Evolutionary conservation across 1,284 basidiomycete genomes (phyloP).

Genomic region (Cutaneotrichosporon sp.): DNA sequence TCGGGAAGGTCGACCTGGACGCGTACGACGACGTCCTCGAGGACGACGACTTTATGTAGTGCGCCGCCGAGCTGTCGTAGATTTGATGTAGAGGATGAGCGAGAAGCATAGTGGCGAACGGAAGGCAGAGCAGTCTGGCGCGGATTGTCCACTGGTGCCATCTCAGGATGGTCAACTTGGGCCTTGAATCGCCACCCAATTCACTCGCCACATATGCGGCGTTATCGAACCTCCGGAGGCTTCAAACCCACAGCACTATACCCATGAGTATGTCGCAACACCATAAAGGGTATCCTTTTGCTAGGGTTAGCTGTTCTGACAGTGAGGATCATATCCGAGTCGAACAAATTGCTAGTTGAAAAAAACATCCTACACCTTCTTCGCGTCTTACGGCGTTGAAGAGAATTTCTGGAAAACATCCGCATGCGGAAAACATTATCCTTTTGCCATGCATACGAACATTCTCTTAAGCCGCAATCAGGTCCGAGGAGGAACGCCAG

Average conservation of each 20-base stretch:
- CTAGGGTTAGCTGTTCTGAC: constrained; percentile 22
- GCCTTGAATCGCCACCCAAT: neutral
- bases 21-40: constrained; percentile 82
- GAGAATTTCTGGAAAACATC: constrained; percentile 19
- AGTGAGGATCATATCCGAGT: constrained; percentile 24
- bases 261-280: neutral
- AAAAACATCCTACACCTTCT: constrained; percentile 19
- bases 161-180: neutral
- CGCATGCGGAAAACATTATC: constrained; percentile 4
- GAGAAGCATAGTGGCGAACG: neutral
- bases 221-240: neutral
- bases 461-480: neutral
- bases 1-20: constrained; percentile 67
- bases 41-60: constrained; percentile 56
- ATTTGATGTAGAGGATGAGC: neutral
- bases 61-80: neutral
- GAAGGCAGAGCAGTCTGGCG: too few species aligned
- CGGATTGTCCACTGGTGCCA: too few species aligned
- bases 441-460: neutral
- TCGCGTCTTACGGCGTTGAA: constrained; percentile 9
- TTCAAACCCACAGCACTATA: neutral
- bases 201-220: neutral
- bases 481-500: neutral
- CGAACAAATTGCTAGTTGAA: constrained; percentile 25
- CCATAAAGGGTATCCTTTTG: constrained; percentile 15